Conservation (phyloP, 2,329 filamentous ascomycete genomes). For the Colletotrichum camelliae region DNA sequence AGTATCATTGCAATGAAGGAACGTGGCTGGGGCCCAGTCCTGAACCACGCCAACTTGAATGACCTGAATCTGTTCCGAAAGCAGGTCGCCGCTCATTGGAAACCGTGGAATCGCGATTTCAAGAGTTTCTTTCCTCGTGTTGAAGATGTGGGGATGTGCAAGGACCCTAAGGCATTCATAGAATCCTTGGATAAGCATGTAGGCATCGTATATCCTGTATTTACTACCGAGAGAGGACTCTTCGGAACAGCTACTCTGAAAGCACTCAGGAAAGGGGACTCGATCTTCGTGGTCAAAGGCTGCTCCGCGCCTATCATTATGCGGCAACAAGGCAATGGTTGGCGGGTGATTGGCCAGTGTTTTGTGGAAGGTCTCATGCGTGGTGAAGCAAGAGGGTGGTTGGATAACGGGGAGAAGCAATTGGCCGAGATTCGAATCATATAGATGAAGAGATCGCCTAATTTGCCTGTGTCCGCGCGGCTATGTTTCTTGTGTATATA, state of each 20-base stretch:
- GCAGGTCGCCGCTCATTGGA: background rate
- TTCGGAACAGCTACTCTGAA: slow-evolving; percentile 1
- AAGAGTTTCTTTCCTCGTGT: background rate
- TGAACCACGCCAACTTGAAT: slow-evolving; percentile 7
- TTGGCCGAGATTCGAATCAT: background rate
- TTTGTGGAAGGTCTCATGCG: slow-evolving; percentile 10
- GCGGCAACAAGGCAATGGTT: background rate
- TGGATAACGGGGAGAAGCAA: background rate
- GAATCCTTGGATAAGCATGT: slow-evolving; percentile 9
- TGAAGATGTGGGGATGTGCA: background rate
- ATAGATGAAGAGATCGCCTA: background rate
- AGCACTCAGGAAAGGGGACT: background rate
- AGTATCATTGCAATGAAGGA: background rate
- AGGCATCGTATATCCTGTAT: slow-evolving; percentile 4
- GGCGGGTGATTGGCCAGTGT: background rate
- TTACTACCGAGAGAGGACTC: background rate
- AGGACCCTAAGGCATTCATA: background rate
- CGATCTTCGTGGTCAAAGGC: background rate
- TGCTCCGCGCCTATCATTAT: slow-evolving; percentile 6
- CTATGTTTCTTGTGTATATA: background rate
- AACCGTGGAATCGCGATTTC: background rate
- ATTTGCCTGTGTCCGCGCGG: background rate
- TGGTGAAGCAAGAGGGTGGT: background rate
- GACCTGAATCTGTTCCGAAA: slow-evolving; percentile 1
- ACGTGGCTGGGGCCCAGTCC: background rate